Percentiles rank a stretch among this genome's conserved stretches.
phyloP scores from a whole-genome alignment of 2,329 filamentous ascomycete genomes.

The Acrodontium crateriforme region DNA sequence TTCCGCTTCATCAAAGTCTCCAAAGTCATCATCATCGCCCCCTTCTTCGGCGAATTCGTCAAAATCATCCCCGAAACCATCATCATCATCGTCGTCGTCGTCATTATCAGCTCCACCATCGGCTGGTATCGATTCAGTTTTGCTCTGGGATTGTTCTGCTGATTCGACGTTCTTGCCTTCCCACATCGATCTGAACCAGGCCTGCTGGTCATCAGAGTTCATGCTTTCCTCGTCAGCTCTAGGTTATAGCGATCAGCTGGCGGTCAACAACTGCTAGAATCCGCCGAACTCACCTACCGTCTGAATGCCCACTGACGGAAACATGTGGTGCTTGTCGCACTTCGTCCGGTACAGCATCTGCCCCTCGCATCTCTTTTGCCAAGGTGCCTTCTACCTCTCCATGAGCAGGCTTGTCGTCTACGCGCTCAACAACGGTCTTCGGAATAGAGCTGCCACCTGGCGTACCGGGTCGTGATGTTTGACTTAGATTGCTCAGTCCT shows the following conservation, averaged over 20 bases:
- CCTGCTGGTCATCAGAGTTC: conserved; percentile 16
- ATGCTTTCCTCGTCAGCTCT: conserved; percentile 23
- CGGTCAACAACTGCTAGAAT: not conserved
- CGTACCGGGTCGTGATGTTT: conserved; percentile 32
- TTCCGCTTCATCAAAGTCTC: conserved; percentile 34
- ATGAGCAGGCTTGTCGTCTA: conserved; percentile 43
- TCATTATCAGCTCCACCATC: conserved; percentile 39
- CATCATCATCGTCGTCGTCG: conserved; percentile 46
- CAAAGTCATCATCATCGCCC: conserved; percentile 35
- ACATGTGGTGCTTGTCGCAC: conserved; percentile 36
- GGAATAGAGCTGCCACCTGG: conserved; percentile 42
- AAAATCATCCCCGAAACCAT: conserved; percentile 58
- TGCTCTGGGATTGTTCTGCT: conserved; percentile 1
- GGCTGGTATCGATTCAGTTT: no score
- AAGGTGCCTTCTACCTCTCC: conserved; percentile 49
- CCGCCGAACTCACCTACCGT: conserved; percentile 41
- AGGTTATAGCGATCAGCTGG: conserved; percentile 2
- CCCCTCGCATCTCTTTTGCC: conserved; percentile 41
- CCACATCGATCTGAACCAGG: conserved; percentile 22
- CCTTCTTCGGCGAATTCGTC: conserved; percentile 46
- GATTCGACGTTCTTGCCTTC: conserved; percentile 11
- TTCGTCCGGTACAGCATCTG: conserved; percentile 46
- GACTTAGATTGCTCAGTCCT: conserved; percentile 23
- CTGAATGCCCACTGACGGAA: conserved; percentile 26
- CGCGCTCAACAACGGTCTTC: conserved; percentile 46